phyloP scores from a whole-genome alignment of 1,139 yeast species.

The Hansenula lynferdii region DNA sequence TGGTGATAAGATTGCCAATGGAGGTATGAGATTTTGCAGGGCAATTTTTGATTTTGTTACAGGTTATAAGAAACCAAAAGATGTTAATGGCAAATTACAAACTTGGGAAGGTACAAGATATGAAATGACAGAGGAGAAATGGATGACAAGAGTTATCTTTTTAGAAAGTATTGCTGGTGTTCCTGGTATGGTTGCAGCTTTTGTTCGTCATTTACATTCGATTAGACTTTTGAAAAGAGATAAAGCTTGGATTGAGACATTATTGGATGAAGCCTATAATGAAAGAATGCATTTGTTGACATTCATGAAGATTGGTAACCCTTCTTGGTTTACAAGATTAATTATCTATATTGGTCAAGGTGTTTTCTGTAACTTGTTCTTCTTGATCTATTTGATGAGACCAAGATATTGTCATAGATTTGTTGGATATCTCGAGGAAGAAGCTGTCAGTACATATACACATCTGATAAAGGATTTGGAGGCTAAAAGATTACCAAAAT shows the following conservation, averaged over 20 bases:
- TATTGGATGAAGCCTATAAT: slow-evolving; percentile 73
- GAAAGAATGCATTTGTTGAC: slow-evolving; percentile 77
- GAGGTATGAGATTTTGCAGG: slow-evolving; percentile 42
- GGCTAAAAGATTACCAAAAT: slow-evolving; percentile 44
- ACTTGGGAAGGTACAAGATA: slow-evolving; percentile 41
- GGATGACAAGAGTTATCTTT: slow-evolving; percentile 66
- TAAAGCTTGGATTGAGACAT: slow-evolving; percentile 73
- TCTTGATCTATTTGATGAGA: slow-evolving; percentile 50
- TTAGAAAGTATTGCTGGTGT: slow-evolving; percentile 75
- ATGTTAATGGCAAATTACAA: slow-evolving; percentile 28
- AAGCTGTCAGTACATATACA: slow-evolving; percentile 69
- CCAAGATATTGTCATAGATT: slow-evolving; percentile 71
- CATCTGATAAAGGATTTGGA: slow-evolving; percentile 55
- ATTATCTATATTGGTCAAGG: slow-evolving; percentile 68
- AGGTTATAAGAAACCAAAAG: slow-evolving; percentile 54
- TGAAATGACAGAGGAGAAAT: slow-evolving; percentile 56
- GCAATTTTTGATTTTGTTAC: slow-evolving; percentile 55
- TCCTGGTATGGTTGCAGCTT: slow-evolving; percentile 76
- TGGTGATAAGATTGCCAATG: slow-evolving; percentile 50
- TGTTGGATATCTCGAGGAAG: slow-evolving; percentile 78
- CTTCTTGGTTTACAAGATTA: slow-evolving; percentile 52
- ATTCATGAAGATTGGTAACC: slow-evolving; percentile 60
- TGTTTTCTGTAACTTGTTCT: slow-evolving; percentile 63
- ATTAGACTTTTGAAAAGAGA: slow-evolving; percentile 58
- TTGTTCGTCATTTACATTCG: slow-evolving; percentile 61